phyloP scores from a whole-genome alignment of 441 rosid genomes.

The Mallotus japonicus region DNA sequence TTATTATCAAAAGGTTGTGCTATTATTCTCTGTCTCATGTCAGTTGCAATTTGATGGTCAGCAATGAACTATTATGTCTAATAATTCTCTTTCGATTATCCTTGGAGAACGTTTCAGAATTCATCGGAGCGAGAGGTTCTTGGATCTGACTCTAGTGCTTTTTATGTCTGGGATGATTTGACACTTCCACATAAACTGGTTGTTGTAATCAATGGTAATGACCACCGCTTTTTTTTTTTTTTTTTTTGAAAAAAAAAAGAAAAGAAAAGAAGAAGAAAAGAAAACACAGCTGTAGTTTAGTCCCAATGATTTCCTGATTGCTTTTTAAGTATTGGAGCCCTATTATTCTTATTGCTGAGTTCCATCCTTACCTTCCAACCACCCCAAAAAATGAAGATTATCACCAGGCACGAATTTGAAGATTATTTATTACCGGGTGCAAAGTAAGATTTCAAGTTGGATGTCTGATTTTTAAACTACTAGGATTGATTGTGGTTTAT shows the following conservation, averaged over 20 bases:
- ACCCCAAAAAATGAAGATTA: too few relatives aligned
- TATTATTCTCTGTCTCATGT: conserved; percentile 23
- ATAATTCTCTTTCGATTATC: conserved; percentile 19
- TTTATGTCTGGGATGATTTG: conserved; percentile 94
- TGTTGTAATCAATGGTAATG: conserved; percentile 70
- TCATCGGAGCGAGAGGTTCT: conserved; percentile 80
- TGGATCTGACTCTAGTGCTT: conserved; percentile 59
- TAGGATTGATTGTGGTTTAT: background rate
- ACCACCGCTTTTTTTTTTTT: background rate
- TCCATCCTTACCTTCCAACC: background rate
- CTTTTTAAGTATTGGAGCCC: background rate
- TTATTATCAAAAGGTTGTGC: conserved; percentile 86
- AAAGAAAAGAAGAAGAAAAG: background rate
- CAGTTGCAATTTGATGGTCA: conserved; percentile 20
- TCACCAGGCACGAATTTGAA: background rate
- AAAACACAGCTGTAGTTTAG: background rate
- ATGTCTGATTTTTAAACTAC: background rate
- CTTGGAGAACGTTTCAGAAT: conserved; percentile 51
- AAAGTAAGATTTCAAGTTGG: background rate
- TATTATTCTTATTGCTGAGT: background rate
- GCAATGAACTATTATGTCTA: conserved; percentile 4
- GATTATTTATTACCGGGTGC: background rate
- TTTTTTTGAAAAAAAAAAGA: background rate
- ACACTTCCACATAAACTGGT: conserved; percentile 88
- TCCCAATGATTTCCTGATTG: background rate